Evolutionary conservation across 2,329 filamentous ascomycete genomes (phyloP).

Genomic region (Arthrobotrys megalospora): DNA sequence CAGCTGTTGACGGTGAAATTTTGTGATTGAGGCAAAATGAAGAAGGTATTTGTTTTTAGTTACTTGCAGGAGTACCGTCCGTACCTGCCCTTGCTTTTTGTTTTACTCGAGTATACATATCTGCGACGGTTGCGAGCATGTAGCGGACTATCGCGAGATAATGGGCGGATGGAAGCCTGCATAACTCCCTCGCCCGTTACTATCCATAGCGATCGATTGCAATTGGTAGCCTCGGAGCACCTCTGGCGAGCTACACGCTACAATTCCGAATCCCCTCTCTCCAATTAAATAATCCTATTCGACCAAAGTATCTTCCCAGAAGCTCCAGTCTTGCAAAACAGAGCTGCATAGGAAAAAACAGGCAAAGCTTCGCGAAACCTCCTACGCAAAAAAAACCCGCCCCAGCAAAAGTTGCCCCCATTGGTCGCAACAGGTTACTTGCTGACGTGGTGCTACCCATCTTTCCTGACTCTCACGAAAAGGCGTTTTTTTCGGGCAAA

Average conservation of each 20-base stretch:
- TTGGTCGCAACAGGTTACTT: slow-evolving; percentile 55
- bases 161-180: slow-evolving; percentile 31
- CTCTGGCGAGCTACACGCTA: slow-evolving; percentile 4
- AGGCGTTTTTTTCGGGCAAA: slow-evolving; percentile 53
- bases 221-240: background rate
- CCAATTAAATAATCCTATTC: slow-evolving; percentile 19
- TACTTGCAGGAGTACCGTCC: slow-evolving; percentile 14
- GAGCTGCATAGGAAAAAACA: slow-evolving; percentile 1
- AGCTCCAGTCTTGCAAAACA: background rate
- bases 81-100: slow-evolving; percentile 30
- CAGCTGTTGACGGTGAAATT: slow-evolving; percentile 19
- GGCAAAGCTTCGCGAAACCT: slow-evolving; percentile 58
- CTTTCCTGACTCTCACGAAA: slow-evolving; percentile 16
- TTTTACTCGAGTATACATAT: slow-evolving; percentile 6
- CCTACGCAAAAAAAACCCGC: slow-evolving; percentile 1
- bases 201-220: slow-evolving; percentile 1
- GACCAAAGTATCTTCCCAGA: background rate
- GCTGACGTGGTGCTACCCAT: slow-evolving; percentile 60
- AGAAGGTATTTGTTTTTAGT: background rate
- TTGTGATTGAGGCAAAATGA: slow-evolving; percentile 59
- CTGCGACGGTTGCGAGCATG: slow-evolving; percentile 32
- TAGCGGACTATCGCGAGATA: slow-evolving; percentile 30
- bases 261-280: slow-evolving; percentile 8
- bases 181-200: slow-evolving; percentile 7
- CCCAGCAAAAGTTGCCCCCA: slow-evolving; percentile 32